Evolutionary conservation across 345 rosid species (phyloP), one percentile per base, ranked within the genome.

Genomic region (Eucalyptus lansdowneana): DNA sequence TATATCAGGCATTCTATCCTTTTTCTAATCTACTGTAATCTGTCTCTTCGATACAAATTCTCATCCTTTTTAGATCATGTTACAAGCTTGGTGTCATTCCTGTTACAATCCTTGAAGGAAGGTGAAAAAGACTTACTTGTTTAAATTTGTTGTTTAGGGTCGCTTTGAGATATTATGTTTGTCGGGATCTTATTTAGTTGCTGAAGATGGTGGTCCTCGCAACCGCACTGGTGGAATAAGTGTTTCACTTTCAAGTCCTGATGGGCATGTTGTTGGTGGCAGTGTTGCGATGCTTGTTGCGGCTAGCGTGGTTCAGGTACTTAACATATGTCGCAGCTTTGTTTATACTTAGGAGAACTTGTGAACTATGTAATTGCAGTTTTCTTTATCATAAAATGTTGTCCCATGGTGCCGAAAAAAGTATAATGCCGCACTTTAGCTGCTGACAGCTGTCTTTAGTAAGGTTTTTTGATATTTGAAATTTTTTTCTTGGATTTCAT

Each of bases 191-290:
- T 98, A 95, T 91, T 92, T 98, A 93, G 92, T 98, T 87, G 94
- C 96, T 69, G 99, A 98, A 92, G 99, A 96, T 86, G 98, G 97
- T 88, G 97, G 97, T 34, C 93, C 98, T 62, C 95, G 92, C 51
- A 92, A 92, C 89, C 94, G 99, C 90, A 95, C 95, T 45, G 99
- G 99, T 31, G 99, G 99, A 87, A 81, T 98, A 50, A 98, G 99
- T 91, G 99, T 95, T 90, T 97, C 99, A 17, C 96, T 98, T 90
- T 95, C 98, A 42, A 96, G 97, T 91, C 96, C 98, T 4, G 99
- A 98, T 88, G 99, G 99, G 80, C 97, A 94, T 44, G 98, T 98
- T 72, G 87, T 98, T 83, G 99, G 99, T 47, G 99, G 99, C 87
- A 97, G 97, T 31, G 94, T 95, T 56, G 98, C 94, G 87, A 91